Base-by-base conservation (phyloP, 495 filamentous ascomycete species). In the Chaetomium tenue region DNA sequence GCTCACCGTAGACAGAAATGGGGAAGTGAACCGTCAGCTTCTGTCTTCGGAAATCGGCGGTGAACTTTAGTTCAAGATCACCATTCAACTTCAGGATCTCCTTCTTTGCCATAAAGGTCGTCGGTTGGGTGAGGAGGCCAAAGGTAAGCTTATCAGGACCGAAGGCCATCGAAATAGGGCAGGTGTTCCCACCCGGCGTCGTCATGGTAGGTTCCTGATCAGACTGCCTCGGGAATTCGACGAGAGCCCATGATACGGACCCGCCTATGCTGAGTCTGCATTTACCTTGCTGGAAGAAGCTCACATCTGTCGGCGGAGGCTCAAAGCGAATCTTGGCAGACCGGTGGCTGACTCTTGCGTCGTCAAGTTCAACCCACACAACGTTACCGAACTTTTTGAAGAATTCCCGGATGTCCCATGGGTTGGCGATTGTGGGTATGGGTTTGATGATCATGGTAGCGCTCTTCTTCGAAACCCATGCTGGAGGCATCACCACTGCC, bases 31-130 rank as follows among this genome's bases (percentile, higher is more conserved):
- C 73, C 0, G 78, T 70, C 18, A 87, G 51, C 61, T 68, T 77
- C 63, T 74, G 77, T 22, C 59, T 62, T 9, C 69, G 70, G 23
- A 87, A 72, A 58, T 87, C 78, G n/a, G 81, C 71, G 15, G 66
- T 68, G 15, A 87, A 39, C 26, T 60, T 64, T 68, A 72, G 25
- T 5, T 30, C 25, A 1, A 51, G 22, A 1, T 62, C 54, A 5
- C 16, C 16, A 13, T 55, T 26, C 5, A 60, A 26, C 28, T 48
- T 44, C 2, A 28, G 26, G 2, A 78, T 60, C 1, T 71, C 78
- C 16, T 78, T 70, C 74, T 88, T 82, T 0, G 58, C 69, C 76
- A 83, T 82, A 75, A 90, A 81, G 7, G 73, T 70, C 0, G 70
- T 70, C 6, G 72, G 70, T 6, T 77, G 63, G 28, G 77, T 63